These are phyloP conservation scores for Metschnikowia koreensis DNA, from an alignment of 805 yeast genomes.

Conservation along the genomic window DNA sequence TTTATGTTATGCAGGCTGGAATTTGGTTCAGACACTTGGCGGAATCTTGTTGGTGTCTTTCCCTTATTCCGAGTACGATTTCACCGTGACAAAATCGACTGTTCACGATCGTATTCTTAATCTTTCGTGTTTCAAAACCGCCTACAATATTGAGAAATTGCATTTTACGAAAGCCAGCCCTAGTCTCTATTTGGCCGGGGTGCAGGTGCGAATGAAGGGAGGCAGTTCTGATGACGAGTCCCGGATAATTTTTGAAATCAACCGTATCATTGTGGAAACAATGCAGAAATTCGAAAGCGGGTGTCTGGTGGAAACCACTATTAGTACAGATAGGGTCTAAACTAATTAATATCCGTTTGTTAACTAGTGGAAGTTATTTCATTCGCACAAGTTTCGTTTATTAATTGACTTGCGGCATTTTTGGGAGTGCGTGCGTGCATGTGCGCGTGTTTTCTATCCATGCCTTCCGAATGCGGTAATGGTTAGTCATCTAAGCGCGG, in stretches of 20 bases:
- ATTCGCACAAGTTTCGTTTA: background rate
- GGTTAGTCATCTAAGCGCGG: slow-evolving; percentile 24
- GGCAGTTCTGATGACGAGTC: slow-evolving; percentile 71
- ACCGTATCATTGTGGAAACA: slow-evolving; percentile 39
- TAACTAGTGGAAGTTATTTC: background rate
- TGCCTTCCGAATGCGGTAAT: slow-evolving; percentile 15
- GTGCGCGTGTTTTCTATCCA: background rate
- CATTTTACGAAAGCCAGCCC: slow-evolving; percentile 63
- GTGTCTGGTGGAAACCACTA: slow-evolving; percentile 36
- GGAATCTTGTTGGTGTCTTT: slow-evolving; percentile 52
- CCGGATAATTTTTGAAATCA: slow-evolving; percentile 49
- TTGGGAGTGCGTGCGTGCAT: too few species aligned
- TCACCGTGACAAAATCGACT: slow-evolving; percentile 32
- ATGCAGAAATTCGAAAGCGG: slow-evolving; percentile 26
- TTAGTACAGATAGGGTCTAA: slow-evolving; percentile 17
- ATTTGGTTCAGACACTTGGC: slow-evolving; percentile 50
- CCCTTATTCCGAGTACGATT: slow-evolving; percentile 45
- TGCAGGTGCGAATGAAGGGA: slow-evolving; percentile 60
- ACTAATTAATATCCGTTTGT: too few species aligned
- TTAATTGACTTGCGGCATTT: too few species aligned
- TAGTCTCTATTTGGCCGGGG: slow-evolving; percentile 54
- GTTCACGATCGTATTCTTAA: slow-evolving; percentile 46
- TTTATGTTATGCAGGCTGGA: slow-evolving; percentile 51
- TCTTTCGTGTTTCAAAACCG: slow-evolving; percentile 51
- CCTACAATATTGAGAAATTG: slow-evolving; percentile 48